Conservation (phyloP, 352 stramenopile species). For the Saprolegnia diclina region DNA sequence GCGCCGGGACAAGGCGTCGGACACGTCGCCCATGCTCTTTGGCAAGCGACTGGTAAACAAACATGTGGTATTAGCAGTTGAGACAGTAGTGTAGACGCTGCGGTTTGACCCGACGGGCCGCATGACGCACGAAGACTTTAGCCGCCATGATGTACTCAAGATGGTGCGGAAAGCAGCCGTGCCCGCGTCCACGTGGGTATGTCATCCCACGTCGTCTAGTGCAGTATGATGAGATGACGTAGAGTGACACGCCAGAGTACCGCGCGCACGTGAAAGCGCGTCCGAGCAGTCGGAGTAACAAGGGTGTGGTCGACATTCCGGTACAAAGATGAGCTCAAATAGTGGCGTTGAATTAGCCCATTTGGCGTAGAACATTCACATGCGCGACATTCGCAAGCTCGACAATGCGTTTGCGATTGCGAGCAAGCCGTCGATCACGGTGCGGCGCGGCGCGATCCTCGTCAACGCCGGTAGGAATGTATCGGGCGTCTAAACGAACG, state of each 20-base stretch:
- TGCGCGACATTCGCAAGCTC: constrained; percentile 69
- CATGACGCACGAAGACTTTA: constrained; percentile 50
- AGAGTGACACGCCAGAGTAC: constrained; percentile 7
- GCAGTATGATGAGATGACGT: not conserved
- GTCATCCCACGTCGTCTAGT: not conserved
- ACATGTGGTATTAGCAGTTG: not conserved
- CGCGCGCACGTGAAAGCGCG: not conserved
- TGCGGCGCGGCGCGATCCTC: constrained; percentile 68
- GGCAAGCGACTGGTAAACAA: constrained; percentile 17
- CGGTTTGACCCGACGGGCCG: constrained; percentile 48
- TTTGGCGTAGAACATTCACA: constrained; percentile 53
- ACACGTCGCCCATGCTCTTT: constrained; percentile 10
- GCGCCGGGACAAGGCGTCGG: constrained; percentile 7
- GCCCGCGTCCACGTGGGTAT: constrained; percentile 11
- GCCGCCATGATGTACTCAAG: constrained; percentile 44
- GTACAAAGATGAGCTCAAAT: too few relatives aligned
- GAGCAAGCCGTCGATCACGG: constrained; percentile 65
- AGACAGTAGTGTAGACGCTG: constrained; percentile 26
- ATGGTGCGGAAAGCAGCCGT: constrained; percentile 50
- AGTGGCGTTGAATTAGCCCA: not conserved
- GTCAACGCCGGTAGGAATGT: constrained; percentile 52
- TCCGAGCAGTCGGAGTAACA: not conserved
- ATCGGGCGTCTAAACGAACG: not conserved
- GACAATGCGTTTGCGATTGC: constrained; percentile 67
- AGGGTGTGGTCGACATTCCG: constrained; percentile 18